Evolutionary conservation across 257 asterid genomes (phyloP).

Genomic region (Gynochthodes officinalis): DNA sequence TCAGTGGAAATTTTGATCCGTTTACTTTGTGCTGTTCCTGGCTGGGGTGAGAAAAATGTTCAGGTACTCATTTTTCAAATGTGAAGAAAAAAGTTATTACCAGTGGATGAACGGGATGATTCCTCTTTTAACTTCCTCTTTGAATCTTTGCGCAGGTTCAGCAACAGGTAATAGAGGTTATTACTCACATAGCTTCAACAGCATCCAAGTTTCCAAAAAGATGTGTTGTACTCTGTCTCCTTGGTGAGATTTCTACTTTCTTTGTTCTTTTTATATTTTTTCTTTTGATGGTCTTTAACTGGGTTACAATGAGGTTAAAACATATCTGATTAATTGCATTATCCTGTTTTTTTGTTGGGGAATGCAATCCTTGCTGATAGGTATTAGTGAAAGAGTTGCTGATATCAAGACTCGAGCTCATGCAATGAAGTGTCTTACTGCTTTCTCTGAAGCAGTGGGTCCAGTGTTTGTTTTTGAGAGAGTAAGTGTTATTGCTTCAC

Average conservation of each 20-base stretch:
- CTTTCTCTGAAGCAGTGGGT: conserved; percentile 94
- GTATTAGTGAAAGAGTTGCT: conserved; percentile 93
- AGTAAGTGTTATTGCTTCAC: conserved; percentile 42
- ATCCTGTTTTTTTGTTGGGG: conserved; percentile 10
- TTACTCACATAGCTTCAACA: conserved; percentile 70
- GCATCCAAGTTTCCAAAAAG: conserved; percentile 85
- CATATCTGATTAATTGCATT: not conserved
- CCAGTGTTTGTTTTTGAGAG: conserved; percentile 95
- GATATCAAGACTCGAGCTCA: conserved; percentile 95
- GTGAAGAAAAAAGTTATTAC: conserved; percentile 4
- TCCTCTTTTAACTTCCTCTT: not conserved
- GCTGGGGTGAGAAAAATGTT: conserved; percentile 98
- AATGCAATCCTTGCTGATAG: conserved; percentile 36
- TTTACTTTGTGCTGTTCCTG: conserved; percentile 85
- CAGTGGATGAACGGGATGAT: conserved; percentile 21
- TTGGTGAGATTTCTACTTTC: conserved; percentile 42
- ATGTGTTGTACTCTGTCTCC: conserved; percentile 85
- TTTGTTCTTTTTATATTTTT: not conserved
- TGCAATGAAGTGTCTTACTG: conserved; percentile 91
- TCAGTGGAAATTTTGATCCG: conserved; percentile 89
- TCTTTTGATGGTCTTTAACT: not conserved
- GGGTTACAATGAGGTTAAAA: not conserved
- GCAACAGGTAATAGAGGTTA: conserved; percentile 80
- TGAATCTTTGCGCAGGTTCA: conserved; percentile 65
- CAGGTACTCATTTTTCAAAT: conserved; percentile 48